Percentiles rank a stretch among this genome's conserved stretches.
These are phyloP conservation scores for Fusarium heterosporum DNA, from an alignment of 2,329 filamentous ascomycete genomes.

Conservation along the genomic window DNA sequence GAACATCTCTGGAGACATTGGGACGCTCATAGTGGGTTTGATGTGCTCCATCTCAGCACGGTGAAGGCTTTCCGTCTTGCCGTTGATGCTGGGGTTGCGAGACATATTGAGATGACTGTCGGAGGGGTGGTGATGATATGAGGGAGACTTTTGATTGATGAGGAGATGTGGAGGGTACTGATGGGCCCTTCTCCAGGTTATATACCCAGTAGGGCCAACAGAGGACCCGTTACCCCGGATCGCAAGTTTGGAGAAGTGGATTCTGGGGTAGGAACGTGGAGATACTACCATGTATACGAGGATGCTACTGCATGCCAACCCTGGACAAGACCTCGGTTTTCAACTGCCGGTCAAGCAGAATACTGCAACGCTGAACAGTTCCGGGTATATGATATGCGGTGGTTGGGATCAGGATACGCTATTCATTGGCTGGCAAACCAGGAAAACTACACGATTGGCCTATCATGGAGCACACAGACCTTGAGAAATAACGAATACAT, in stretches of 20 bases:
- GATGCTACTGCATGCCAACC: background rate
- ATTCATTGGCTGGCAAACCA: background rate
- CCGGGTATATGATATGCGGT: background rate
- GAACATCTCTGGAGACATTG: constrained; percentile 63
- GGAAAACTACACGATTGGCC: background rate
- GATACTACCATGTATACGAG: background rate
- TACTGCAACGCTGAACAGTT: background rate
- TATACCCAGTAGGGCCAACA: background rate
- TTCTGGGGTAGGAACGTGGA: background rate
- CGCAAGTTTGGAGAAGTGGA: constrained; percentile 3
- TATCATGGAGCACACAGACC: background rate
- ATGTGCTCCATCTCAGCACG: constrained; percentile 42
- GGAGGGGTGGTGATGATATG: background rate
- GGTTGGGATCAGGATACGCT: background rate
- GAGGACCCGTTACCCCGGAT: constrained; percentile 13
- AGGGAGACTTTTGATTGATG: background rate
- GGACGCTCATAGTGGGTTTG: constrained; percentile 55
- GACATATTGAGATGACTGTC: constrained; percentile 16
- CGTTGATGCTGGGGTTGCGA: constrained; percentile 15
- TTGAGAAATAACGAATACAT: background rate
- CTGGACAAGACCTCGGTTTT: background rate
- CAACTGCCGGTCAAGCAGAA: background rate
- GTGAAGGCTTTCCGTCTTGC: constrained; percentile 23
- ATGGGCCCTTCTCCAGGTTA: background rate
- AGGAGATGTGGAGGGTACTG: background rate